Evolutionary conservation across 2,329 filamentous ascomycete genomes (phyloP).

Genomic region (Calonectria multiphialidica): DNA sequence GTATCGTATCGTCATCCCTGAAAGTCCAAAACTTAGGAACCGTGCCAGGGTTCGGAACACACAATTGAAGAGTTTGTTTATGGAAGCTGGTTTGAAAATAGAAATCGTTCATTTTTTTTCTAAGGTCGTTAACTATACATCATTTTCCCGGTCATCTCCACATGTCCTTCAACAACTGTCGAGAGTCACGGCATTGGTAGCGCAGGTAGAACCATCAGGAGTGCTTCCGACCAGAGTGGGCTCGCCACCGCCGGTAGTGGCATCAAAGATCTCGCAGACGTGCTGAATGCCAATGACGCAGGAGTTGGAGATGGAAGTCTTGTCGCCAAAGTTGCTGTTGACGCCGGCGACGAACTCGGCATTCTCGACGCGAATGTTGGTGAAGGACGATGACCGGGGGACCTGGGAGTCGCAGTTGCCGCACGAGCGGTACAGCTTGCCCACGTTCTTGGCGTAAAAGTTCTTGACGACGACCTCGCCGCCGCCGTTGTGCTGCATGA

Average conservation of each 20-base stretch:
- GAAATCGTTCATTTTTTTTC: not conserved
- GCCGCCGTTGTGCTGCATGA: conserved; percentile 6
- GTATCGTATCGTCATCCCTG: too few relatives aligned
- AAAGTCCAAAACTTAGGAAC: too few relatives aligned
- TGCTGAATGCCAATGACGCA: not conserved
- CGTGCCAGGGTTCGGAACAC: too few relatives aligned
- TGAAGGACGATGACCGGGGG: not conserved
- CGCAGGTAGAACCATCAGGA: not conserved
- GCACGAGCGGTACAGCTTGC: not conserved
- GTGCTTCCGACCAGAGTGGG: not conserved
- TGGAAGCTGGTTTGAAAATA: too few relatives aligned
- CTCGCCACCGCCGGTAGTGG: not conserved
- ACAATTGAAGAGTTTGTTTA: too few relatives aligned
- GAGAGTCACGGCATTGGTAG: conserved; percentile 1
- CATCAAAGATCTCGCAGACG: not conserved
- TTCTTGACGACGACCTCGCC: not conserved
- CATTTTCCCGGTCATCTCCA: too few relatives aligned
- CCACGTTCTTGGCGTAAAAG: not conserved
- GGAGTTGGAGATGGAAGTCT: not conserved
- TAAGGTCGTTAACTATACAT: not conserved
- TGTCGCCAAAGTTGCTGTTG: not conserved
- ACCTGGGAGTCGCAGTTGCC: not conserved
- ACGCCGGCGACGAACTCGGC: not conserved
- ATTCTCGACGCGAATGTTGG: not conserved
- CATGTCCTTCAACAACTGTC: not conserved